Evolutionary conservation across 2,329 filamentous ascomycete genomes (phyloP), one percentile per base, ranked within the genome.

Genomic region (Dryadomyces quercivorus): DNA sequence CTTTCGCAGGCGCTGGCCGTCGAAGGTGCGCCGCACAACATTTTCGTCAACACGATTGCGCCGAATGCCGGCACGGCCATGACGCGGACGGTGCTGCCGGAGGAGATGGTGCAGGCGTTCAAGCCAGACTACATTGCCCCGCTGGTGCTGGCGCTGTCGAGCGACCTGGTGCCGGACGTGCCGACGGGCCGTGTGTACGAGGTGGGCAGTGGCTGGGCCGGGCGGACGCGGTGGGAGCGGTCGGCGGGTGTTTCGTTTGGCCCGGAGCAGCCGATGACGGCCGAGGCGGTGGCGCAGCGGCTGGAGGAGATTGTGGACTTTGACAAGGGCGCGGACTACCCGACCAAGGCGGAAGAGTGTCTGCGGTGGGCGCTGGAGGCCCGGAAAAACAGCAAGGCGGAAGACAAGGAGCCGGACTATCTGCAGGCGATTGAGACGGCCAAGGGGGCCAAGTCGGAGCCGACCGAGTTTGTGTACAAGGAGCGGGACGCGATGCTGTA

Each of bases 111-210:
- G 18, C 91, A 97, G 75, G 92, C 93, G 48, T 95, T 98, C 79
- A 98, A 97, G 83, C 93, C 93, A 57, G 92, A 97, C 67, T 97
- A 95, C 72, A 91, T 98, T 69, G 93, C 93, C 53, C 93, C 93
- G 58, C 74, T 97, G 42, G 91, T 98, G 52, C 82, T 92, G 54
- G 82, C 91, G 46, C 86, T 98, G 56, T 77, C 70, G 70, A 88
- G 83, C 68, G 93, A 98, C 74, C 88, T 88, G 72, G 83, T 90
- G 53, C 92, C 93, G 31, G 80, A 86, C 65, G 82, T 86, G 61
- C 81, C 83, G 16, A 96, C 90, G 56, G 92, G 92, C 60, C 85
- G 85, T 53, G 79, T 98, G 50, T 98, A 90, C 72, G 93, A 98
- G 74, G 88, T 92, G 62, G 93, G 93, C 64, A 93, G 88, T 66